These are phyloP conservation scores for Sphaerulina musiva DNA, from an alignment of 2,329 filamentous ascomycete species.

Conservation along the genomic window DNA sequence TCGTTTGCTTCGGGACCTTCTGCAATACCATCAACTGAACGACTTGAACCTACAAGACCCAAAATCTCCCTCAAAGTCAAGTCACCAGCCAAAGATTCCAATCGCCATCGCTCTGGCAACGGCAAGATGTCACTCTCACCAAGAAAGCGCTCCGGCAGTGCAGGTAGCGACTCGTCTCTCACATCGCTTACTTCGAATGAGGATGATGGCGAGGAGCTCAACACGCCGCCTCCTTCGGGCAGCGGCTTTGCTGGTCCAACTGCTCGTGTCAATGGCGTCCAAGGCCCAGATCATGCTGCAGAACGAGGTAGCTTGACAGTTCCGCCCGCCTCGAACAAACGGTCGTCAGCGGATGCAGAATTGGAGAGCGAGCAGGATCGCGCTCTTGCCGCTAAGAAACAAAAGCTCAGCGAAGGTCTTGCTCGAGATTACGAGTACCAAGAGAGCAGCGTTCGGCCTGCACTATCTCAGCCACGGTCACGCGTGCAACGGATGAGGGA, in stretches of 20 bases:
- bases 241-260: constrained; percentile 8
- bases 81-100: constrained; percentile 22
- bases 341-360: constrained; percentile 34
- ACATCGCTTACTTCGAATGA: constrained; percentile 34
- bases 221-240: constrained; percentile 15
- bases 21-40: constrained; percentile 30
- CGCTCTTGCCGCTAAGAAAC: constrained; percentile 30
- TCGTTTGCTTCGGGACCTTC: constrained; percentile 8
- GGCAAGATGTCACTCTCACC: constrained; percentile 25
- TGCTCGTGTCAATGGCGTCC: constrained; percentile 18
- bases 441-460: constrained; percentile 31
- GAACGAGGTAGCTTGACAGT: constrained; percentile 27
- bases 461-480: constrained; percentile 13
- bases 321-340: constrained; percentile 25
- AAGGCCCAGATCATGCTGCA: constrained; percentile 27
- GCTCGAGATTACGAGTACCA: constrained; percentile 27
- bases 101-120: constrained; percentile 16
- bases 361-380: constrained; percentile 28
- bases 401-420: constrained; percentile 28
- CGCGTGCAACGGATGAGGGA: constrained; percentile 18
- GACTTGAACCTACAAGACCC: constrained; percentile 22
- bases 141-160: constrained; percentile 23
- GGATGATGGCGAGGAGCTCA: constrained; percentile 23
- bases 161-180: constrained; percentile 30
- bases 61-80: constrained; percentile 31